These are phyloP conservation scores for Mycena galopus DNA, from an alignment of 768 basidiomycete genomes.

Conservation along the genomic window DNA sequence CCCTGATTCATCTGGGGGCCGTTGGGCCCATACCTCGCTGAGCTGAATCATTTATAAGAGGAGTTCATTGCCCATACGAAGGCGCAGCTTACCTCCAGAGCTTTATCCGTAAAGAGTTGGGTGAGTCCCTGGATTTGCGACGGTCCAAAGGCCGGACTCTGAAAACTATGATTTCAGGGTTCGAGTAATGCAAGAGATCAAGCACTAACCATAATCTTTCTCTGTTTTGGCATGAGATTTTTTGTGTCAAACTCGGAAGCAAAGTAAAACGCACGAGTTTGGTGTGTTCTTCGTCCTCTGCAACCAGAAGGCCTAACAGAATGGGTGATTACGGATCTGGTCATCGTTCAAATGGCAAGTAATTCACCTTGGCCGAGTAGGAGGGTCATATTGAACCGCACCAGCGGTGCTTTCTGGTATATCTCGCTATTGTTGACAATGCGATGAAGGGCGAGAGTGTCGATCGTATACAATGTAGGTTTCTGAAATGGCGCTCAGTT, in stretches of 20 bases:
- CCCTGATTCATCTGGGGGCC: background rate
- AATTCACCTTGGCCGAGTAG: constrained; percentile 1
- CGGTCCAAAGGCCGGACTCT: constrained; percentile 60
- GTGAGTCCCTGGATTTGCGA: constrained; percentile 54
- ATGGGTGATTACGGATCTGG: background rate
- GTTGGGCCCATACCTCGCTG: constrained; percentile 19
- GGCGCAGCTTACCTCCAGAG: constrained; percentile 41
- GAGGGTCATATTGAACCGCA: background rate
- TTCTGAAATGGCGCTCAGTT: too few relatives aligned
- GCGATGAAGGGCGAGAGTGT: constrained; percentile 14
- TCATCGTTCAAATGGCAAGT: background rate
- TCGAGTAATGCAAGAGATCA: background rate
- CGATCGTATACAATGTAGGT: background rate
- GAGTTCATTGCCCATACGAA: background rate
- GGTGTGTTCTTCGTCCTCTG: constrained; percentile 26
- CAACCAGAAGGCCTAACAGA: constrained; percentile 4
- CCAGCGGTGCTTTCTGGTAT: constrained; percentile 14
- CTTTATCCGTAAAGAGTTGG: constrained; percentile 52
- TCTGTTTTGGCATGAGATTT: background rate
- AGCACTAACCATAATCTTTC: constrained; percentile 8
- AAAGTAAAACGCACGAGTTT: constrained; percentile 4
- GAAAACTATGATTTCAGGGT: background rate
- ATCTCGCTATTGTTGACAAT: constrained; percentile 7
- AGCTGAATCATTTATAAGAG: background rate
- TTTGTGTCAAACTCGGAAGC: background rate